phyloP scores from a whole-genome alignment of 2,329 filamentous ascomycete species.

The Cryphonectria parasitica region DNA sequence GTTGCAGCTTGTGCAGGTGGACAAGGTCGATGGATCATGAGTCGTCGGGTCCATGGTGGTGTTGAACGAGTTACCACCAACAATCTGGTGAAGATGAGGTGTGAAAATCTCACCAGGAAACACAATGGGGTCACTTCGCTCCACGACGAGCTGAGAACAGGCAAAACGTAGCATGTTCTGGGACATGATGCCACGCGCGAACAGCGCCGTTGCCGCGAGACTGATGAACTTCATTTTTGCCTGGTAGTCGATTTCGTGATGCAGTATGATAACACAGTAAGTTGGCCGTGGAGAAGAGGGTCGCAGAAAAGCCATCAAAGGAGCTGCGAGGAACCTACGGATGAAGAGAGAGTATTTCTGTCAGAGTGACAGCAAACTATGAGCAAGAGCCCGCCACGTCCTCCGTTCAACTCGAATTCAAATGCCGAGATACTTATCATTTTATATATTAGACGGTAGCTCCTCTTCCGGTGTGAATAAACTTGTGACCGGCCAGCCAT shows the following conservation, averaged over 20 bases:
- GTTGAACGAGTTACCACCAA: conserved; percentile 51
- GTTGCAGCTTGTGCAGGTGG: conserved; percentile 49
- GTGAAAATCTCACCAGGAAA: conserved; percentile 50
- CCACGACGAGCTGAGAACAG: conserved; percentile 52
- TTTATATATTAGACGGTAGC: not conserved
- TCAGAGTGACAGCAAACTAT: not conserved
- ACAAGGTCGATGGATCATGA: conserved; percentile 41
- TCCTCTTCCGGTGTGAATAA: not conserved
- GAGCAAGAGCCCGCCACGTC: not conserved
- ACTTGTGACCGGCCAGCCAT: not conserved
- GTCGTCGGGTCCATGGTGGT: conserved; percentile 45
- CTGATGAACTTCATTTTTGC: conserved; percentile 36
- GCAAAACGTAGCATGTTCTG: conserved; percentile 52
- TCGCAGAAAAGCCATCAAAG: not conserved
- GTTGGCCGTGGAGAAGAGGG: not conserved
- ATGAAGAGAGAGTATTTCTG: not conserved
- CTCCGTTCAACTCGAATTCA: not conserved
- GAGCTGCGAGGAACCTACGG: not conserved
- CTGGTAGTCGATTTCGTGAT: not conserved
- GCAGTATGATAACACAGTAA: not conserved
- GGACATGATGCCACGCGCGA: conserved; percentile 36
- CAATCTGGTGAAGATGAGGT: conserved; percentile 52
- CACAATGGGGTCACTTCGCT: conserved; percentile 51
- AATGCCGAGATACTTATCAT: not conserved
- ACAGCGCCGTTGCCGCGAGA: conserved; percentile 36